Conservation (phyloP, 2,329 filamentous ascomycete species). For the Ceratocystis albifundus region DNA sequence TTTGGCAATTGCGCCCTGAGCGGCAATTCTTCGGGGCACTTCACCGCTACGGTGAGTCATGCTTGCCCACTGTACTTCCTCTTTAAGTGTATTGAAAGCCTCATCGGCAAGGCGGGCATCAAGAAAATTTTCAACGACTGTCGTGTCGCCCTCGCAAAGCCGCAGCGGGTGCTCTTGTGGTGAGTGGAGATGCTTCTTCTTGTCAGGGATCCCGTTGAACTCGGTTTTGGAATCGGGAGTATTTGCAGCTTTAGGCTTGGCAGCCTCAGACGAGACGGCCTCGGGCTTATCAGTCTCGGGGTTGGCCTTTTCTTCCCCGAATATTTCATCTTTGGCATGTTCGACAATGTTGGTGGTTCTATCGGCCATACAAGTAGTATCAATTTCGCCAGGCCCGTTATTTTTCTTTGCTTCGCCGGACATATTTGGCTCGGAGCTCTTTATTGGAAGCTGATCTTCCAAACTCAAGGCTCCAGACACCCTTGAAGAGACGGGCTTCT, state of each 20-base stretch:
- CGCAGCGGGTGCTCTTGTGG: slow-evolving; percentile 9
- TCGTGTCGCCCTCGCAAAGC: slow-evolving; percentile 73
- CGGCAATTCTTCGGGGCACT: slow-evolving; percentile 81
- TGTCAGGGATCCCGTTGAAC: not conserved
- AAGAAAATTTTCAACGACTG: slow-evolving; percentile 59
- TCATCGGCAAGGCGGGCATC: slow-evolving; percentile 42
- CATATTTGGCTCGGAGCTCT: not conserved
- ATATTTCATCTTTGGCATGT: not conserved
- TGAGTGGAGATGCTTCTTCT: not conserved
- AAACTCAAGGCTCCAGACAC: not conserved
- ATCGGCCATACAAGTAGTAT: too few relatives aligned
- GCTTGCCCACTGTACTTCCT: slow-evolving; percentile 74
- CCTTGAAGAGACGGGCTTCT: not conserved
- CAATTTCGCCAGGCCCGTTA: too few relatives aligned
- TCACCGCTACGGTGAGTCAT: slow-evolving; percentile 90
- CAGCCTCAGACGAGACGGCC: not conserved
- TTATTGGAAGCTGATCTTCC: not conserved
- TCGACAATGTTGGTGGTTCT: too few relatives aligned
- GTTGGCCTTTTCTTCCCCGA: not conserved
- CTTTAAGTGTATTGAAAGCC: slow-evolving; percentile 57
- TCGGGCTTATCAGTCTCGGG: not conserved
- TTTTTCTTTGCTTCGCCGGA: not conserved
- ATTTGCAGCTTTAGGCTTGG: not conserved
- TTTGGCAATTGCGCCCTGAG: slow-evolving; percentile 59
- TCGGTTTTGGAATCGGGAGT: not conserved